Base-by-base conservation (phyloP, 208 protist genomes). In the Acanthamoeba quina region DNA sequence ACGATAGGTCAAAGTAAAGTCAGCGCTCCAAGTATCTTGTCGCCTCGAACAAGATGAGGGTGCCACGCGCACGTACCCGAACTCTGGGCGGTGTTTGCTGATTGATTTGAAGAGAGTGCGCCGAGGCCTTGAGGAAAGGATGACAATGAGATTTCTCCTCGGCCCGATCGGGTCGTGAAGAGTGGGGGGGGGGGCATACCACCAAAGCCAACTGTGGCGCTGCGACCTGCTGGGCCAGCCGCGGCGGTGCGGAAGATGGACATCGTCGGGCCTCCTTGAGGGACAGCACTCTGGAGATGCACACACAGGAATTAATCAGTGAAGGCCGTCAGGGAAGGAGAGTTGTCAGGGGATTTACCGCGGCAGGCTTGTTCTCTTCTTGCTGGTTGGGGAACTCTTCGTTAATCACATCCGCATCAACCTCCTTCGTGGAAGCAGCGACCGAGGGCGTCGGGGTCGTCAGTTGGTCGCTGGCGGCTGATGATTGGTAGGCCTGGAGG, bases 371-470 rank as follows among this genome's bases (percentile, higher is more conserved):
- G 21, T 19, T 78, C 24, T 66, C 60, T 24, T 66, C 17, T 66
- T 66, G 60, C 24, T 66, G 60, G 17, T 31, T 31, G 64, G 72
- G 72, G 37, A 54, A 49, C 72, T 80, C 72, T 52, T 80, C 72
- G 9, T 80, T 80, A 13, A 80, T 49, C 5, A 80, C 21, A 26
- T 80, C 72, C 1, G 72, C 72, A 26, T 80, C 72, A 15, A 80
- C n/a, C 72, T 80, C 72, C 37, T 80, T 80, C 41, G 44, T 19
- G 7, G 72, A 29, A 1, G 41, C 44, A 4, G 72, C 34, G 0
- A 34, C 10, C 11, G 64, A 72, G 0, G 72, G 44, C 26, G 72
- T 6, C 2, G 64, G 17, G 0, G 17, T 56, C 52, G 17, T 11
- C 52, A 56, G 19, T 60, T 24, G 24, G 15, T 29, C 60, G 60